phyloP scores from a whole-genome alignment of 2,329 filamentous ascomycete species.

The Aspergillus thermomutatus region DNA sequence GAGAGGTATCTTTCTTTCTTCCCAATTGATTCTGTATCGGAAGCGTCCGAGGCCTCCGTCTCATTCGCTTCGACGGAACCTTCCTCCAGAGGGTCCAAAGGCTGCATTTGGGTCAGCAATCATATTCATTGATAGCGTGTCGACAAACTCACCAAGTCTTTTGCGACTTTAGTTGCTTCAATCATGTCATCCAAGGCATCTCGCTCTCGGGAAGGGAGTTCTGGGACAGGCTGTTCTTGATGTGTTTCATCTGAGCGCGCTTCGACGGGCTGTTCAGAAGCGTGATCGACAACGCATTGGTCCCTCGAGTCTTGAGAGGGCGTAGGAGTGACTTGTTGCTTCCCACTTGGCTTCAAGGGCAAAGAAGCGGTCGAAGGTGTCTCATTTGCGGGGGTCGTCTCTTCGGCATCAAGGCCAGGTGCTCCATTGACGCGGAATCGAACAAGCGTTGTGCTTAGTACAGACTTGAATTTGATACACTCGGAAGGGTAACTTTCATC shows the following conservation, averaged over 20 bases:
- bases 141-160: slow-evolving; percentile 49
- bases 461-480: slow-evolving; percentile 56
- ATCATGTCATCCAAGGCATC: slow-evolving; percentile 67
- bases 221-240: slow-evolving; percentile 1
- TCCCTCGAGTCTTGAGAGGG: slow-evolving; percentile 11
- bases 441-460: slow-evolving; percentile 58
- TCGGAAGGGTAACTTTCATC: slow-evolving; percentile 68
- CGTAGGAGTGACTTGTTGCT: slow-evolving; percentile 12
- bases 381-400: slow-evolving; percentile 8
- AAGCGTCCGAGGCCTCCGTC: slow-evolving; percentile 10
- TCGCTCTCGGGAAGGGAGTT: slow-evolving; percentile 16
- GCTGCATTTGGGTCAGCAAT: slow-evolving; percentile 21
- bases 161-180: slow-evolving; percentile 57
- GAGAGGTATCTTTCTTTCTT: slow-evolving; percentile 11
- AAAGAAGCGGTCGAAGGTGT: slow-evolving; percentile 15
- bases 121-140: neutral
- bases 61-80: slow-evolving; percentile 9
- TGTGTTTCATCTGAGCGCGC: neutral
- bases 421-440: slow-evolving; percentile 44
- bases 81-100: slow-evolving; percentile 31
- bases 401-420: slow-evolving; percentile 11
- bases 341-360: slow-evolving; percentile 27
- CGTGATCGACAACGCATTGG: neutral
- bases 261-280: neutral
- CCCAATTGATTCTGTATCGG: slow-evolving; percentile 12